A percentile compares a stretch with the other conserved stretches of the same genome.
These are phyloP conservation scores for Microdochium bolleyi DNA, from an alignment of 2,329 filamentous ascomycete genomes.

Conservation along the genomic window DNA sequence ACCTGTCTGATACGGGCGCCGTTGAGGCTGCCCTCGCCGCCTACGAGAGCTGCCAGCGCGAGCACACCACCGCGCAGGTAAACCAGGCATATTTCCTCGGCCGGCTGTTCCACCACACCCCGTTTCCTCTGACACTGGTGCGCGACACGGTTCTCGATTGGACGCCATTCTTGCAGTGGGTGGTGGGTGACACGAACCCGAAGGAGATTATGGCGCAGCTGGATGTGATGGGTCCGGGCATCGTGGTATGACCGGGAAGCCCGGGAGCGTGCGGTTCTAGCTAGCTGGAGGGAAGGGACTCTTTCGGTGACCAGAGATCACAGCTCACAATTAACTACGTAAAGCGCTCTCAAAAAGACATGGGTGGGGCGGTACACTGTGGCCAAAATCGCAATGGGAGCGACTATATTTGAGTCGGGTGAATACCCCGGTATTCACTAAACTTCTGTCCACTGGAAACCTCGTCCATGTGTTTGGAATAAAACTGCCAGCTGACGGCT, in stretches of 20 bases:
- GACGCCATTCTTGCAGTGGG: background rate
- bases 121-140: slow-evolving; percentile 4
- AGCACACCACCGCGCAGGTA: background rate
- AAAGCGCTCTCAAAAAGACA: too few species aligned
- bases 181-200: slow-evolving; percentile 18
- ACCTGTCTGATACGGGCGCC: background rate
- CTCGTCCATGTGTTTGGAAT: too few species aligned
- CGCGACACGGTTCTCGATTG: background rate
- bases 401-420: too few species aligned
- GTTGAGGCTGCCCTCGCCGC: background rate
- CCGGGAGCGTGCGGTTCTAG: too few species aligned
- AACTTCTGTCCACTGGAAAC: too few species aligned
- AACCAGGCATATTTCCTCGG: slow-evolving; percentile 5
- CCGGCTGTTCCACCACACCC: slow-evolving; percentile 5
- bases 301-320: too few species aligned
- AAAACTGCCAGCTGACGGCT: too few species aligned
- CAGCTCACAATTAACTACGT: too few species aligned
- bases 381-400: too few species aligned
- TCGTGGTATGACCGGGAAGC: background rate
- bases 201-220: background rate
- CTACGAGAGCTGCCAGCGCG: background rate
- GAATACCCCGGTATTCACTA: too few species aligned
- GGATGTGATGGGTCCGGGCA: background rate
- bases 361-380: too few species aligned
- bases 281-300: too few species aligned